Evolutionary conservation across 2,329 filamentous ascomycete species (phyloP), one percentile per base, ranked within the genome.

Genomic region (Ophiostoma quercus): DNA sequence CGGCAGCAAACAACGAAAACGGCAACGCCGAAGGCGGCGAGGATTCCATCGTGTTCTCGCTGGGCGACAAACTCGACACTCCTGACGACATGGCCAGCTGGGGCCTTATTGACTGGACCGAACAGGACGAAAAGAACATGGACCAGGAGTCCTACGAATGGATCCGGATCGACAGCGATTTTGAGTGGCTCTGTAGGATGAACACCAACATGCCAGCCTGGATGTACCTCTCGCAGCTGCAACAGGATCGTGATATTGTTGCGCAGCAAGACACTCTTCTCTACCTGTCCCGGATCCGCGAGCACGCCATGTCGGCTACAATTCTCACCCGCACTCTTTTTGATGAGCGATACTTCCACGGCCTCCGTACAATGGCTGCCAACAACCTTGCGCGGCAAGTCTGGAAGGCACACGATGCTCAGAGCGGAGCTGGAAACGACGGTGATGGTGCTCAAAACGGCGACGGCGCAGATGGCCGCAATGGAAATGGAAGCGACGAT

Each of bases 151-250:
- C 92, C 0, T 99, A 97, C 76, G 95, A 99, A 78, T 99, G 96
- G 95, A 96, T 99, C 74, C 90, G 95, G 25, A 91, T 98, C 80
- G 95, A 99, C 78, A 94, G 94, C 19, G 96, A 99, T 79, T 98
- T 98, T 74, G 95, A 99, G 78, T 99, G 95, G 95, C 89, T 97
- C 71, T 95, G 91, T 79, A 90, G 90, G 74, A 91, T 96, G 79
- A 89, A 90, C 72, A 83, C 85, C 12, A 90, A 89, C 73, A 92
- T 97, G 85, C 92, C 92, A 65, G 88, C 92, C 4, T 98, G 98
- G 83, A 99, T 99, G 96, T 97, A 95, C 77, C 88, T 97, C 71
- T 97, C 95, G 29, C 95, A 99, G 78, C 83, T 99, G 72, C 95
- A 99, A 78, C 95, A 99, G 79, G 95, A 99, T 79, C 87, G 94